A percentile compares a stretch with the other conserved stretches of the same genome.
These are phyloP conservation scores for Fraxinus floribunda DNA, from an alignment of 305 asterid genomes.

Conservation along the genomic window DNA sequence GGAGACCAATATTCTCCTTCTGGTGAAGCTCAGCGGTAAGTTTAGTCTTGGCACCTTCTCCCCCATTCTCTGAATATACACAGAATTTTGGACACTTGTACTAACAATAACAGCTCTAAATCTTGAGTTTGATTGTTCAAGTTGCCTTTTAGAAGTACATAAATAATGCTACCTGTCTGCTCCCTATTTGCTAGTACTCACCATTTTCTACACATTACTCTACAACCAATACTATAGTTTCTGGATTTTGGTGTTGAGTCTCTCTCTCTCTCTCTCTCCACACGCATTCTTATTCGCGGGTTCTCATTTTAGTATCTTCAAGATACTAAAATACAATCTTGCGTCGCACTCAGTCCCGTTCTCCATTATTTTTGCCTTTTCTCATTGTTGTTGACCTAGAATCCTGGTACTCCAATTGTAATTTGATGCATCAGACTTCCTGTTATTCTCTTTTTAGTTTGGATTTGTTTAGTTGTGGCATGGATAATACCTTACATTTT, in stretches of 20 bases:
- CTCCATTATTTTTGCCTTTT: background rate
- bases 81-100: background rate
- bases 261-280: background rate
- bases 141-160: conserved; percentile 4
- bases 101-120: background rate
- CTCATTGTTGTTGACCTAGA: background rate
- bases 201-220: conserved; percentile 14
- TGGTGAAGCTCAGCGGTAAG: conserved; percentile 51
- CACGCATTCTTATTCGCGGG: background rate
- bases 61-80: background rate
- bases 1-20: conserved; percentile 43
- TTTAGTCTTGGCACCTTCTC: conserved; percentile 17
- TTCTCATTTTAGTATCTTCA: background rate
- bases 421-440: background rate
- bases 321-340: background rate
- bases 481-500: background rate
- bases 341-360: background rate
- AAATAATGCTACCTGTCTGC: conserved; percentile 1
- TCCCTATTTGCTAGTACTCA: conserved; percentile 3
- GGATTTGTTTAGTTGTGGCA: background rate
- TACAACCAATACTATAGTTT: conserved; percentile 2
- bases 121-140: background rate
- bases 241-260: background rate
- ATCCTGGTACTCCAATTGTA: background rate
- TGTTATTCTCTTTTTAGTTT: background rate